phyloP scores from a whole-genome alignment of 2,329 filamentous ascomycete species.

The Microdochium trichocladiopsis region DNA sequence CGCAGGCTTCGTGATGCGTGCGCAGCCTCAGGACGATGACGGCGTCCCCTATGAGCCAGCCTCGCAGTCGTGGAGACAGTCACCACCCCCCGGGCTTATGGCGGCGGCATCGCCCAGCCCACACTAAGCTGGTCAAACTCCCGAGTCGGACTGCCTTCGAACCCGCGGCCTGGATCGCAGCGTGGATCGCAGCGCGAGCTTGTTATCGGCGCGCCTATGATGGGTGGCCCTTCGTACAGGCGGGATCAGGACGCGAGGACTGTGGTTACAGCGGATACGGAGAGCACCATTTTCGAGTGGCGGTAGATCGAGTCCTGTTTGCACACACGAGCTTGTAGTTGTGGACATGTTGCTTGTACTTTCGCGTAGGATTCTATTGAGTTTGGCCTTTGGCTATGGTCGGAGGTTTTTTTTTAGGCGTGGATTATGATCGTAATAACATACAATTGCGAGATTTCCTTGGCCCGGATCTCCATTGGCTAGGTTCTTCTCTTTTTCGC shows the following conservation, averaged over 20 bases:
- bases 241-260: constrained; percentile 5
- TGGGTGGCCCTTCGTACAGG: neutral
- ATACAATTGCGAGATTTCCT: no score
- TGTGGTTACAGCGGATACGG: constrained; percentile 7
- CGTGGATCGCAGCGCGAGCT: neutral
- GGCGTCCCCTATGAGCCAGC: constrained; percentile 7
- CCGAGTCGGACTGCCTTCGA: constrained; percentile 3
- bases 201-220: neutral
- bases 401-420: no score
- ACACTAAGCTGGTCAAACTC: neutral
- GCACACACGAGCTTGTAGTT: no score
- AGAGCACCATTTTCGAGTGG: constrained; percentile 12
- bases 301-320: constrained; percentile 5
- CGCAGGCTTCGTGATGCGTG: constrained; percentile 11
- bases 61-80: constrained; percentile 12
- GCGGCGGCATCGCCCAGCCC: neutral
- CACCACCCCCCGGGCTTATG: constrained; percentile 4
- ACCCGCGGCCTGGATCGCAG: constrained; percentile 3
- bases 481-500: no score
- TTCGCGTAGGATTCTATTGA: no score
- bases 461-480: no score
- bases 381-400: no score
- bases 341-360: no score
- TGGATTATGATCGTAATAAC: no score
- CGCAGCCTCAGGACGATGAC: constrained; percentile 13